A percentile compares a stretch with the other conserved stretches of the same genome.
Evolutionary conservation across 768 basidiomycete species (phyloP).

Genomic region (Pisolithus microcarpus): DNA sequence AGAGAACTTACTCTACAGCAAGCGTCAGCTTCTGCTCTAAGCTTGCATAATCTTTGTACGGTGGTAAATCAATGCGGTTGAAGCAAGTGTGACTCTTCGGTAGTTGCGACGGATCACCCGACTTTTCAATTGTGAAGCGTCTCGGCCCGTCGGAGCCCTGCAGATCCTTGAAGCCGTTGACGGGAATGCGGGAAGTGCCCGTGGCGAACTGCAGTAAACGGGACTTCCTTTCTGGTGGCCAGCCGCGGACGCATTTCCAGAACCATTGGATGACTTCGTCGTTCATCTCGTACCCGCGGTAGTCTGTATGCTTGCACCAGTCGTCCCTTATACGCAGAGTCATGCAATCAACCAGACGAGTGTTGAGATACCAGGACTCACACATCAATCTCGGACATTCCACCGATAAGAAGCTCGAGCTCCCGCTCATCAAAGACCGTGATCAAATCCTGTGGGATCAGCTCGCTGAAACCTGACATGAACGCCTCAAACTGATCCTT

Average conservation of each 20-base stretch:
- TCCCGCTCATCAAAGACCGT: constrained; percentile 99
- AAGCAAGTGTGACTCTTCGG: constrained; percentile 98
- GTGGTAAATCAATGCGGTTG: constrained; percentile 94
- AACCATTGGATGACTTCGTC: constrained; percentile 99
- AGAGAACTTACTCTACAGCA: constrained; percentile 75
- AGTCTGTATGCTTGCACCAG: constrained; percentile 99
- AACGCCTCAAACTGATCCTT: constrained; percentile 99
- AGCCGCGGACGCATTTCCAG: constrained; percentile 97
- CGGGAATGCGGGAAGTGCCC: constrained; percentile 93
- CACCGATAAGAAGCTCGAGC: constrained; percentile 93
- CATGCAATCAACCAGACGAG: neutral
- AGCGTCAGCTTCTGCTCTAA: constrained; percentile 93
- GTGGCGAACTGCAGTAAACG: constrained; percentile 95
- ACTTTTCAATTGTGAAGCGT: constrained; percentile 98
- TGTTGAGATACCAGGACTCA: constrained; percentile 36
- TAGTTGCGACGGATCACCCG: constrained; percentile 91
- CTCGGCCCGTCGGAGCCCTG: constrained; percentile 97
- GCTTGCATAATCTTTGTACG: constrained; percentile 92
- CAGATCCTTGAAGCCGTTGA: constrained; percentile 97
- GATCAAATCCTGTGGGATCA: constrained; percentile 95
- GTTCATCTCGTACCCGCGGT: constrained; percentile 91
- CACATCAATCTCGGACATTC: constrained; percentile 99
- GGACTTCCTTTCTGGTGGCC: constrained; percentile 98
- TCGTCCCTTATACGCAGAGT: constrained; percentile 55
- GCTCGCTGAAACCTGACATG: constrained; percentile 99